A percentile compares a stretch with the other conserved stretches of the same genome.
Conservation (phyloP, 2,329 filamentous ascomycete genomes). For the Cryphonectria naterciae region DNA sequence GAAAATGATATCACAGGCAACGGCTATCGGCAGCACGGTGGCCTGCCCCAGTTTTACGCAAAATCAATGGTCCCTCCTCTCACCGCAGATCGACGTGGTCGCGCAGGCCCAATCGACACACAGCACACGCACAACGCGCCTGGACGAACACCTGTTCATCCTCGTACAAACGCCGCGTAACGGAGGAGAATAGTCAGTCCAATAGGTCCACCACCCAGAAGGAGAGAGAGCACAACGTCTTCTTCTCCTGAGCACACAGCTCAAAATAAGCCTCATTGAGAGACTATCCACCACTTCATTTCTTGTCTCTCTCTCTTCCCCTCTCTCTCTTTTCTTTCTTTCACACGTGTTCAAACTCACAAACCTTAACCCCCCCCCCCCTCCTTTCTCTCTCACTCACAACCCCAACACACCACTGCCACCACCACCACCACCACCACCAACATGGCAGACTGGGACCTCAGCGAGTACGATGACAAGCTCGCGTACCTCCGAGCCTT, state of each 20-base stretch:
- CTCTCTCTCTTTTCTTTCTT: neutral
- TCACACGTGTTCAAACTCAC: neutral
- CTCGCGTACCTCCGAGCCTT: conserved; percentile 73
- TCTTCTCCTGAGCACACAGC: neutral
- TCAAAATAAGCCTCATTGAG: neutral
- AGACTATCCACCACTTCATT: neutral
- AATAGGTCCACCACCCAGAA: neutral
- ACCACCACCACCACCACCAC: neutral
- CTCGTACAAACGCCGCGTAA: neutral
- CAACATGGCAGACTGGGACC: conserved; percentile 20
- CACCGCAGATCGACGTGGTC: conserved; percentile 10
- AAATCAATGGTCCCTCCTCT: conserved; percentile 3
- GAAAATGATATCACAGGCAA: neutral
- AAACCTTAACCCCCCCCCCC: neutral
- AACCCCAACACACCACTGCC: neutral
- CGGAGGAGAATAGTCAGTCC: neutral
- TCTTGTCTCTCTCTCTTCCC: neutral
- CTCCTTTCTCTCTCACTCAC: neutral
- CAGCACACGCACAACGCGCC: neutral
- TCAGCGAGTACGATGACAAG: conserved; percentile 26
- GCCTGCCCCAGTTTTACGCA: conserved; percentile 10
- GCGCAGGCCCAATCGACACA: neutral
- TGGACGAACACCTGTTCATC: conserved; percentile 7
- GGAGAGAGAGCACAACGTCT: neutral
- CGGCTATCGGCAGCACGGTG: conserved; percentile 11